Conservation (phyloP, 2,329 filamentous ascomycete genomes). For the Verticillium tricorpus region DNA sequence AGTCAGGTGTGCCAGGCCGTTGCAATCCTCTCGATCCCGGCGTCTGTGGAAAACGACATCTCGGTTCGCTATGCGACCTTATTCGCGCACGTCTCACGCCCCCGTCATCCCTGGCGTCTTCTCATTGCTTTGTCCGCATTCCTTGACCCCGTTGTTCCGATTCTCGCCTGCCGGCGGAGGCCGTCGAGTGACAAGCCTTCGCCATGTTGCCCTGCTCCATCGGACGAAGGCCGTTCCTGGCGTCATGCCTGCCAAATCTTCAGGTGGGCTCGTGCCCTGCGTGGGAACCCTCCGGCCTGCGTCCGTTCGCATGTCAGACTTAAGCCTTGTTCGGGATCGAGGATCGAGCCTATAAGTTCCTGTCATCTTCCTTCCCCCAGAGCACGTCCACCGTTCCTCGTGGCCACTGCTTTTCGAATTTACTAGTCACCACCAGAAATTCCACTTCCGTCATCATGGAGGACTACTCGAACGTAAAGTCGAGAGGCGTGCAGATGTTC, state of each 20-base stretch:
- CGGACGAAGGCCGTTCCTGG: background rate
- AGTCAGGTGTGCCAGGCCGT: background rate
- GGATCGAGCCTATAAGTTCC: background rate
- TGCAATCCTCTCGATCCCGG: background rate
- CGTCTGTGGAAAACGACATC: background rate
- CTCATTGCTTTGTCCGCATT: background rate
- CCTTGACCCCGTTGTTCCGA: background rate
- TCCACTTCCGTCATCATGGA: background rate
- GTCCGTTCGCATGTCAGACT: background rate
- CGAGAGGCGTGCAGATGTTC: constrained; percentile 14
- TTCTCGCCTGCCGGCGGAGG: background rate
- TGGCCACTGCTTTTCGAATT: background rate
- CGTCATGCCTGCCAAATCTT: background rate
- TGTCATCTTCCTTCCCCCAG: background rate
- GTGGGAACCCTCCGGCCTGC: background rate
- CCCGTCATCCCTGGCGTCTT: background rate
- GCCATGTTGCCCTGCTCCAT: background rate
- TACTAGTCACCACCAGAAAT: background rate
- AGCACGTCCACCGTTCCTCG: background rate
- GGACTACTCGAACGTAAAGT: background rate
- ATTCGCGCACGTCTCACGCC: background rate
- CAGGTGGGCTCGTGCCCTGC: background rate
- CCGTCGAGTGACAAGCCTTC: background rate
- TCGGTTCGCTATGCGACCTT: background rate
- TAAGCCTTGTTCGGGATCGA: background rate